Conservation (phyloP, 2,329 filamentous ascomycete species). For the Fusarium agapanthi region DNA sequence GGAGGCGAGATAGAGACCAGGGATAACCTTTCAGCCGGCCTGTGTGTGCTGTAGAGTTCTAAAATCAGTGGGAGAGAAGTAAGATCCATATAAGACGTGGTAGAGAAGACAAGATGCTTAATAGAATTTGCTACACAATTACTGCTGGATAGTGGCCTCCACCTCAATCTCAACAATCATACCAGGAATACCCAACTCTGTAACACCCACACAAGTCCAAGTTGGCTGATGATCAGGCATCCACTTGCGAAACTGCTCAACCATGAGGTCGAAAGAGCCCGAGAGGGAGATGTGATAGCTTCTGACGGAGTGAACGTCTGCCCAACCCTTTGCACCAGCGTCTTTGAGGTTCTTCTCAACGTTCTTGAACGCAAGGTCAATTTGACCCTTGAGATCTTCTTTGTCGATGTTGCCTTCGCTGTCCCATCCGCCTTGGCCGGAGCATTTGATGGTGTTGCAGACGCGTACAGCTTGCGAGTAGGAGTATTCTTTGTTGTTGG, state of each 20-base stretch:
- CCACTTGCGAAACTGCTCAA: conserved; percentile 58
- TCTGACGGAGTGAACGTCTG: conserved; percentile 60
- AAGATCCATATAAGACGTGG: not conserved
- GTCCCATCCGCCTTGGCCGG: conserved; percentile 39
- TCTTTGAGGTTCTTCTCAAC: conserved; percentile 60
- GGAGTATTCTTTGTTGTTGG: conserved; percentile 35
- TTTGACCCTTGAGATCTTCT: conserved; percentile 54
- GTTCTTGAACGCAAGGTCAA: conserved; percentile 65
- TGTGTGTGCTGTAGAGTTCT: not conserved
- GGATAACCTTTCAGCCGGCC: not conserved
- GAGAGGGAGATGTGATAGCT: conserved; percentile 56
- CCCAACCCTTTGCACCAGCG: conserved; percentile 65
- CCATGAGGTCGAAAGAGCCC: conserved; percentile 53
- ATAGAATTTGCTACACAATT: not conserved
- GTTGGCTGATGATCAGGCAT: conserved; percentile 62
- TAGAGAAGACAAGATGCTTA: not conserved
- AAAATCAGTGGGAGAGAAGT: not conserved
- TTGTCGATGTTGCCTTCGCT: conserved; percentile 32
- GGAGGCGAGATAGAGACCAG: not conserved
- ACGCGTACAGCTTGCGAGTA: conserved; percentile 38
- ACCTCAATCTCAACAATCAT: conserved; percentile 71
- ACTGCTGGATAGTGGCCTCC: conserved; percentile 46
- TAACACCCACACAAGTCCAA: conserved; percentile 63
- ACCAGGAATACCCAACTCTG: conserved; percentile 54
- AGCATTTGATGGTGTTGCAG: conserved; percentile 34